Evolutionary conservation across 805 yeast species (phyloP).

Genomic region (Debaryomyces castellii): DNA sequence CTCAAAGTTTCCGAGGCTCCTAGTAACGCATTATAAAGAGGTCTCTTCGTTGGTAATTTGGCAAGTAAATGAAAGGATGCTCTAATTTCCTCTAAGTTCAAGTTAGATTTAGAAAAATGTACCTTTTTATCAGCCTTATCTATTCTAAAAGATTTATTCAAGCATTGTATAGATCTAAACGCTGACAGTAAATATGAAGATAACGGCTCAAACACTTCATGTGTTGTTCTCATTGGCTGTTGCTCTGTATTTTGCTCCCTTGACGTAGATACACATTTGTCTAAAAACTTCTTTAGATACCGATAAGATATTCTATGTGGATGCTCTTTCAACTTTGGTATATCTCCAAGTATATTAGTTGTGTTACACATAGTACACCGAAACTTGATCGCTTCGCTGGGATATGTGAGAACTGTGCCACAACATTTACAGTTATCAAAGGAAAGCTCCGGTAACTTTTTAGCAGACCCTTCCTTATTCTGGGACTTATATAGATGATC

Average conservation of each 20-base stretch:
- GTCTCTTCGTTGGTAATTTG: slow-evolving; percentile 59
- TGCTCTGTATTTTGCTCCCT: slow-evolving; percentile 14
- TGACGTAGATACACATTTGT: slow-evolving; percentile 13
- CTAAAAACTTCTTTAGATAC: slow-evolving; percentile 31
- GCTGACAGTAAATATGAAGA: slow-evolving; percentile 44
- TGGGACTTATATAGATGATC: background rate
- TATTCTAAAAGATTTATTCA: slow-evolving; percentile 57
- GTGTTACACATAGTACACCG: slow-evolving; percentile 65
- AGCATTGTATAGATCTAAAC: slow-evolving; percentile 46
- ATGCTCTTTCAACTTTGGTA: background rate
- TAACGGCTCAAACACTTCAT: slow-evolving; percentile 47
- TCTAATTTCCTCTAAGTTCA: slow-evolving; percentile 49
- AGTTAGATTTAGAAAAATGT: slow-evolving; percentile 46
- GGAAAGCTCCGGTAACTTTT: background rate
- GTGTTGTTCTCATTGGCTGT: slow-evolving; percentile 21
- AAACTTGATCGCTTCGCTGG: slow-evolving; percentile 35
- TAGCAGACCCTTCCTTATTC: too few relatives aligned
- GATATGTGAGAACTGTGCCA: slow-evolving; percentile 32
- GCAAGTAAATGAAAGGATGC: slow-evolving; percentile 46
- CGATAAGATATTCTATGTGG: slow-evolving; percentile 28
- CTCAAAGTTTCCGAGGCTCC: slow-evolving; percentile 54
- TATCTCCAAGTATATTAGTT: slow-evolving; percentile 30
- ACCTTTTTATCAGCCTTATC: slow-evolving; percentile 22
- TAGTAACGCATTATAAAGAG: slow-evolving; percentile 53
- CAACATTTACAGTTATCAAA: slow-evolving; percentile 38